Base-by-base conservation (phyloP, 2,329 filamentous ascomycete genomes). In the Alternaria hordeiaustralica region DNA sequence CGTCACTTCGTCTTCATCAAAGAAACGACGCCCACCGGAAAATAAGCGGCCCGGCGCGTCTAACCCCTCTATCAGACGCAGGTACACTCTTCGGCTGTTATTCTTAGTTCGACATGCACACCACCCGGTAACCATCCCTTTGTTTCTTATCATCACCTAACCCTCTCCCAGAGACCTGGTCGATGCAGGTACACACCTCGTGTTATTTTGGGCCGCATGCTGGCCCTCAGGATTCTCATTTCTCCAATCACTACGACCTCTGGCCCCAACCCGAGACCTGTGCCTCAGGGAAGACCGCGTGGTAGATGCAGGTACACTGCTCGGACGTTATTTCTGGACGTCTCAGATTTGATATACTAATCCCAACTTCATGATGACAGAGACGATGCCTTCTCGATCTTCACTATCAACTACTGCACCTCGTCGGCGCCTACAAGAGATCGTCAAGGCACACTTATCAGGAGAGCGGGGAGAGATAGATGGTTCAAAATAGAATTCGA, bases 61-160 rank as follows among this genome's bases (percentile, higher is more conserved):
- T 50, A 60, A 30, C 45, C 61, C 64, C 66, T 72, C 62, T 62
- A 68, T 62, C 61, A 66, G 49, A 72, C 44, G 61, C 66, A 69
- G 61, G 64, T 64, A 69, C 60, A 64, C 33, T 28, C n/a, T 46
- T 65, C 41, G 46, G 30, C 28, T 55, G 33, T 60, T 68, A 69
- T 65, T 69, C 67, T 69, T 69, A 67, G 66, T 57, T 30, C 6
- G 41, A 25, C 26, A 58, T 30, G 30, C 20, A 45, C 54, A 41
- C 30, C 26, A 30, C 46, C 23, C 55, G 30, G 15, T 18, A 13
- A 28, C 36, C 30, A 21, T 44, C 43, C 41, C 43, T 47, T 26
- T 23, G 20, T 56, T 10, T 15, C 26, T 43, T 41, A 47, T 49
- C 36, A 41, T 21, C 26, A 49, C n/a, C 47, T 41, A 18, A 23